A percentile compares a stretch with the other conserved stretches of the same genome.
Conservation (phyloP, 768 basidiomycete species). For the Dioszegia hungarica region DNA sequence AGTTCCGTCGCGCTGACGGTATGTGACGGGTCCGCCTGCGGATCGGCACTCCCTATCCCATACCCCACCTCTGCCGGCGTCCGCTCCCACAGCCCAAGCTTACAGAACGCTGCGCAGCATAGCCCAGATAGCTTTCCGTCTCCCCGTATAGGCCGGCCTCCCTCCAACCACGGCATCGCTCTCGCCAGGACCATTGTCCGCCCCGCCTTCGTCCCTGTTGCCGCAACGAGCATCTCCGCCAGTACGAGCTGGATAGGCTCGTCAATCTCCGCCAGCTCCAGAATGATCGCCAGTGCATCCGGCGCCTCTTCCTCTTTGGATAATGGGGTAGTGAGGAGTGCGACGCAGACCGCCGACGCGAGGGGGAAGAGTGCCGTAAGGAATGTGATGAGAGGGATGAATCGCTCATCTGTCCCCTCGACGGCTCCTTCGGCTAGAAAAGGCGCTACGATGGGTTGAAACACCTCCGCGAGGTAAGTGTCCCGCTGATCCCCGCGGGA, state of each 20-base stretch:
- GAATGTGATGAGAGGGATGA: slow-evolving; percentile 19
- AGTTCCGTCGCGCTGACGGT: slow-evolving; percentile 52
- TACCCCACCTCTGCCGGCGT: background rate
- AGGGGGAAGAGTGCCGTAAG: slow-evolving; percentile 28
- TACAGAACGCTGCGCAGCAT: slow-evolving; percentile 70
- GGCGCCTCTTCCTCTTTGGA: background rate
- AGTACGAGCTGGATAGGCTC: slow-evolving; percentile 57
- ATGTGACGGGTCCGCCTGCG: slow-evolving; percentile 24
- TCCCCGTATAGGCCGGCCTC: slow-evolving; percentile 50
- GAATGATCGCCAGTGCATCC: slow-evolving; percentile 22
- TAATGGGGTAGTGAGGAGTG: slow-evolving; percentile 14
- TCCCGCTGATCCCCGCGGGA: background rate
- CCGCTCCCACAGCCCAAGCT: slow-evolving; percentile 51
- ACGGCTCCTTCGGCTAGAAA: background rate
- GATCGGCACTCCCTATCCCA: no score
- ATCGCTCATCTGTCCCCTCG: background rate
- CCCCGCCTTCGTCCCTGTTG: slow-evolving; percentile 68
- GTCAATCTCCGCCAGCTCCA: slow-evolving; percentile 67
- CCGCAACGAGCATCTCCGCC: slow-evolving; percentile 70
- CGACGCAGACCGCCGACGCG: slow-evolving; percentile 5
- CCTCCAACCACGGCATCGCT: slow-evolving; percentile 64
- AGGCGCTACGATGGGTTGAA: background rate
- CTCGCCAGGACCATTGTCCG: slow-evolving; percentile 60
- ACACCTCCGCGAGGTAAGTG: background rate
- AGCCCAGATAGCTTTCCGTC: slow-evolving; percentile 50